Evolutionary conservation across 2,329 filamentous ascomycete genomes (phyloP), one percentile per base, ranked within the genome.

Genomic region (Periconia digitata): DNA sequence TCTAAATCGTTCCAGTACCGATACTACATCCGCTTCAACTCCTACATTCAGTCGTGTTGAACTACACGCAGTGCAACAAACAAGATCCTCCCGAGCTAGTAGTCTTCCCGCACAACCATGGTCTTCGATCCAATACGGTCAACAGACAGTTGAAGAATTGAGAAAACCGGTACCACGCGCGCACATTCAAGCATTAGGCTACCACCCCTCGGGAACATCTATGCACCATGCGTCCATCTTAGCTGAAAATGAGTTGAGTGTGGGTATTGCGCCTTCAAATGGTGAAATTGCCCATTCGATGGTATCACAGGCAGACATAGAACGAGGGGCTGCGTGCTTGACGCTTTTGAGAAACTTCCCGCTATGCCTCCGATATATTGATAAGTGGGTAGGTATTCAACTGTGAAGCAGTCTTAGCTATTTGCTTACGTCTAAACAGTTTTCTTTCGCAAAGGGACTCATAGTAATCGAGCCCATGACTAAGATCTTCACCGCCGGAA

Each of bases 401-500:
- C 10, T 13, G 6, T 20, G 8, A 22, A n/a, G 20, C 2, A 15
- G 39, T 7, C 7, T 29, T 13, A 3, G 17, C n/a, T 34, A 16
- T 2, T 27, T 17, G 23, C 18, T 32, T 13, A 32, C 24, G 2
- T 35, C 5, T 18, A n/a, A 6, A 58, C 21, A 56, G 60, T 70
- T 68, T 39, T 62, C 59, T 3, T 61, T 66, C 16, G 59, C 57
- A 3, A 53, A 59, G 23, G 67, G 67, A 0, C 53, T 68, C n/a
- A 53, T 70, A n/a, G 48, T 70, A 13, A 64, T 69, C 36, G 66
- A 64, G 45, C 65, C 67, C 0, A 68, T 71, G 57, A 51, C 68
- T 17, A 66, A 63, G 40, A 61, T 65, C 3, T 69, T 60, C 49
- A 53, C 56, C 2, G 39, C 54, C 6, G 60, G 58, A 1, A n/a